A percentile compares a stretch with the other conserved stretches of the same genome.
Evolutionary conservation across 2,329 filamentous ascomycete species (phyloP).

Genomic region (Volutella citrinella): DNA sequence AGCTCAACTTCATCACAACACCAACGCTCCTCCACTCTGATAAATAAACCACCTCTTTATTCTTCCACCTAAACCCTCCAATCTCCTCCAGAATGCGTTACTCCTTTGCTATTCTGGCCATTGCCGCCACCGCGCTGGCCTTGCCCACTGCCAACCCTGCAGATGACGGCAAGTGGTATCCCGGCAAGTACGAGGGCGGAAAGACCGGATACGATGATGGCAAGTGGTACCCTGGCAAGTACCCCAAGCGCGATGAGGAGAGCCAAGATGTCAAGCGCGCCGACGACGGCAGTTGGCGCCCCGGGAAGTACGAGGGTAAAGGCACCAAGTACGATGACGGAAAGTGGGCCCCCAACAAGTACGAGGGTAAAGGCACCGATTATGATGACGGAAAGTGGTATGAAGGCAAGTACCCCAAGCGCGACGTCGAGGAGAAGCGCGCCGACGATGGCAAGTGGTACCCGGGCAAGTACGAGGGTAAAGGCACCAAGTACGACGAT

Average conservation of each 20-base stretch:
- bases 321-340: too few relatives aligned
- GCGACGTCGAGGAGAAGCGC: constrained; percentile 3
- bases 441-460: constrained; percentile 10
- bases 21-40: too few relatives aligned
- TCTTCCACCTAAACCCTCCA: too few relatives aligned
- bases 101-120: constrained; percentile 18
- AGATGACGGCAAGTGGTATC: constrained; percentile 13
- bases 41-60: too few relatives aligned
- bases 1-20: too few relatives aligned
- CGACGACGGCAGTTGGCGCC: background rate
- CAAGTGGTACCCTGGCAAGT: constrained; percentile 2
- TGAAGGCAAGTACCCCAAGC: constrained; percentile 16
- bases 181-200: constrained; percentile 1
- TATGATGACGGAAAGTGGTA: constrained; percentile 7
- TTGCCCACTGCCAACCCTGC: constrained; percentile 16
- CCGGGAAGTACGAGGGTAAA: background rate
- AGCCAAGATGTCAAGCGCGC: background rate
- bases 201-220: background rate
- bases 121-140: constrained; percentile 20
- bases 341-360: constrained; percentile 7
- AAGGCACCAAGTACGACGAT: constrained; percentile 4
- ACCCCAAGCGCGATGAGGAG: background rate
- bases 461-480: constrained; percentile 6
- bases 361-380: constrained; percentile 6
- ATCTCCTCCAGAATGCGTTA: constrained; percentile 18